phyloP scores from a whole-genome alignment of 192 early-diverging fungal genomes.

The Physocladia obscura region DNA sequence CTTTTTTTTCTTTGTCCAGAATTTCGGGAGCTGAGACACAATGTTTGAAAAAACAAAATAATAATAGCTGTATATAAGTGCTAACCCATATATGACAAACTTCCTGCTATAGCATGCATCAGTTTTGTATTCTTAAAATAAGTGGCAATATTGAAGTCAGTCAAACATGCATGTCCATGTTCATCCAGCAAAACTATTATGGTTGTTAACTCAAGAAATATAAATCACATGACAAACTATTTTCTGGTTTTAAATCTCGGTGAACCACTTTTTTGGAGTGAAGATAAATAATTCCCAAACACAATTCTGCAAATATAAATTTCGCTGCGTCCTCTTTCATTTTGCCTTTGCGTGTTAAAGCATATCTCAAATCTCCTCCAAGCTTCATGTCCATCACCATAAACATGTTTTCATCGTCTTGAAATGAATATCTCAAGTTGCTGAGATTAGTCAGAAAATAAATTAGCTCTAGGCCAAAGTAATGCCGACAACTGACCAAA shows the following conservation, averaged over 20 bases:
- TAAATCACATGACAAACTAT: conserved; percentile 3
- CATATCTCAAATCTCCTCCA: conserved; percentile 61
- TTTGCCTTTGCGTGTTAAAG: conserved; percentile 36
- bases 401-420: conserved; percentile 67
- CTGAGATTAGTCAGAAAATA: not conserved
- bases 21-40: not conserved
- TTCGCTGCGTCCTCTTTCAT: conserved; percentile 45
- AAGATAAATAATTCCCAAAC: conserved; percentile 42
- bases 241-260: conserved; percentile 47
- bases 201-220: not conserved
- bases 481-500: conserved; percentile 46
- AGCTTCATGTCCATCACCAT: conserved; percentile 61
- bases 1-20: conserved; percentile 27
- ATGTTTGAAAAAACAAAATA: not conserved
- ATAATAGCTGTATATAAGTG: not conserved
- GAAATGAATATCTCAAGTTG: conserved; percentile 62
- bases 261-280: conserved; percentile 51
- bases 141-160: conserved; percentile 58
- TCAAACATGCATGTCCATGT: conserved; percentile 49
- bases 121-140: conserved; percentile 38
- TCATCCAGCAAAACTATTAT: conserved; percentile 44
- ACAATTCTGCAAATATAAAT: conserved; percentile 44
- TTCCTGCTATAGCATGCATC: conserved; percentile 47
- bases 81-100: conserved; percentile 74
- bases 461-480: not conserved